Evolutionary conservation across 2,329 filamentous ascomycete species (phyloP).

Genomic region (Tolypocladium endophyticum): DNA sequence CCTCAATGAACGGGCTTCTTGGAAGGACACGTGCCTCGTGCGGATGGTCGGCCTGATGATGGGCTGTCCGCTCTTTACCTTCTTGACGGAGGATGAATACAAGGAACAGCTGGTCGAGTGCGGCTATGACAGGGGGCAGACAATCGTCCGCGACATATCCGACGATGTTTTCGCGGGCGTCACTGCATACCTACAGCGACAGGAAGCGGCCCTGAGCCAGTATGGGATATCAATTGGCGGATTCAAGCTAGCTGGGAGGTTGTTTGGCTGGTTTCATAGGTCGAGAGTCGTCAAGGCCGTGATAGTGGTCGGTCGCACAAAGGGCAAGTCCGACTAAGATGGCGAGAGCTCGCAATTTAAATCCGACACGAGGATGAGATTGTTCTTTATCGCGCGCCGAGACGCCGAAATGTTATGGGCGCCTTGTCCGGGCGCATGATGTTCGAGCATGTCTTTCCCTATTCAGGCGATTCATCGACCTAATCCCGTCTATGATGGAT

Average conservation of each 20-base stretch:
- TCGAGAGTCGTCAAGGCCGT: constrained; percentile 22
- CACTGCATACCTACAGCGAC: constrained; percentile 28
- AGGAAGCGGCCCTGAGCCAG: constrained; percentile 19
- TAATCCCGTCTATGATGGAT: constrained; percentile 36
- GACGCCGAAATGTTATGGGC: neutral
- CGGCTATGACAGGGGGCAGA: constrained; percentile 31
- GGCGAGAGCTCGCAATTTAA: neutral
- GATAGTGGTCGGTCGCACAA: constrained; percentile 20
- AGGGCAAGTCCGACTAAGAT: neutral
- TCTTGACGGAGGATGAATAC: constrained; percentile 36
- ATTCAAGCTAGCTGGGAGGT: constrained; percentile 22
- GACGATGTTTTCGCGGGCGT: constrained; percentile 41
- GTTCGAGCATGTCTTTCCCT: constrained; percentile 30
- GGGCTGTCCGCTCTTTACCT: constrained; percentile 36
- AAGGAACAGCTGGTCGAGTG: constrained; percentile 29
- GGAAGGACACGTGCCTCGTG: constrained; percentile 20
- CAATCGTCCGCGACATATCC: constrained; percentile 39
- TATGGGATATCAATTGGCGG: constrained; percentile 26
- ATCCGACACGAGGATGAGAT: too few relatives aligned
- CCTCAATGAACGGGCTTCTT: constrained; percentile 19
- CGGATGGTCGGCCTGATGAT: constrained; percentile 33
- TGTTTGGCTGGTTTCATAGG: constrained; percentile 27
- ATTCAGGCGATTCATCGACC: constrained; percentile 25
- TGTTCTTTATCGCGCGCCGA: neutral
- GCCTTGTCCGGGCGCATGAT: constrained; percentile 30